Evolutionary conservation across 2,329 filamentous ascomycete genomes (phyloP), one percentile per base, ranked within the genome.

Genomic region (Ceratocystis harringtonii): DNA sequence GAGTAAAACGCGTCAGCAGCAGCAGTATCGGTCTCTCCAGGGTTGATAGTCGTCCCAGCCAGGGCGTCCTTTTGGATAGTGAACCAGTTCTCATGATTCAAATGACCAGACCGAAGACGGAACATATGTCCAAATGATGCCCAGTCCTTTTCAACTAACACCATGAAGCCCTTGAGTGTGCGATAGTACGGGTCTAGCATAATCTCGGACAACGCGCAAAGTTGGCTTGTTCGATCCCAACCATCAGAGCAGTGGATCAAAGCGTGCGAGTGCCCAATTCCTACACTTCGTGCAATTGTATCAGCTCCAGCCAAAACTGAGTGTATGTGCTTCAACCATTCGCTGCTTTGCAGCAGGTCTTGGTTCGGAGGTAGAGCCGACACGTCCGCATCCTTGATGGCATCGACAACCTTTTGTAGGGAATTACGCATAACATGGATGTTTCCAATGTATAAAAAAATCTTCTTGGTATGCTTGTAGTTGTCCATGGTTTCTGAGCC

Each of bases 91-190:
- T 97, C 92, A 69, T 89, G 89, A 71, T 86, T 90, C 65, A 97
- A 77, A 70, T 89, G 88, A 2, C 94, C 94, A 15, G 89, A 89
- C n/a, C 94, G 86, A 71, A 96, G 85, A 65, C 91, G 85, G 76
- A 99, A 99, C 87, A 96, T 96, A 75, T 99, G 92, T 1, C 94
- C 94, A 76, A 96, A 99, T 0, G 92, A 94, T 12, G 99, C 77
- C 90, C 94, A 99, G 72, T 99, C 94, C 74, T 99, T 99, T 75
- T 99, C 94, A 1, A 99, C 82, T 5, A 99, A 78, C 1, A 95
- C 86, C 70, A 97, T 92, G 74, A 97, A 99, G 0, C 94, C 94
- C 70, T 96, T 88, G 62, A 99, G 78, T 0, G 94, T 97, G 63
- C 94, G 85, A 74, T 91, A 99, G 75, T 95, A 96, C 0, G 94